Base-by-base conservation (phyloP, 2,329 filamentous ascomycete genomes). In the Beauveria australis region DNA sequence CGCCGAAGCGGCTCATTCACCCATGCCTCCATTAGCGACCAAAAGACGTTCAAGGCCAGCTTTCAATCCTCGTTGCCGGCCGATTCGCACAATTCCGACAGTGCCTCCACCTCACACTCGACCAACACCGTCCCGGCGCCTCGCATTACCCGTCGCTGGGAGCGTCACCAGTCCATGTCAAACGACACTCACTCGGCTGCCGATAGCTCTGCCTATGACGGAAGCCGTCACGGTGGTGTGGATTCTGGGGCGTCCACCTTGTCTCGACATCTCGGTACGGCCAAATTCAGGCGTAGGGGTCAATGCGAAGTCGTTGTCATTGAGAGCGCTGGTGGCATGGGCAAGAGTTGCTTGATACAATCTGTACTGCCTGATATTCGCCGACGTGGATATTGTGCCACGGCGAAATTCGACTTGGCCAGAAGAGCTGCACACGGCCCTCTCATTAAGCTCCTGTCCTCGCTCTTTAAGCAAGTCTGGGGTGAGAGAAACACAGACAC, bases 381-480 rank as follows among this genome's bases (percentile, higher is more conserved):
- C 54, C 78, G 81, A 51, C 79, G 81, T 62, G 85, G 85, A 3
- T 88, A 87, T 67, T 87, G 84, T 66, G 83, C 84, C 7, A 86
- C 83, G 37, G 81, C 85, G 46, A 88, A 88, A 67, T 88, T 88
- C 62, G 85, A 88, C 66, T 82, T 80, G 0, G 81, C 84, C 0
- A 77, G 81, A 65, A 80, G 80, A 65, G 82, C 78, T 9, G 82
- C 85, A 3, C 88, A 86, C 68, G 84, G 84, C 1, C 85, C 85
- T 4, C 72, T 88, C 44, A 76, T 88, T 28, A 86, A 83, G 70
- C 72, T 88, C n/a, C 71, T 88, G 12, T 87, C 84, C 12, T 87
- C 83, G 22, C 73, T 88, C 18, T 87, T 88, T 71, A 84, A 84
- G 66, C 85, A 88, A 68, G 82, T 87, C 3, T 88, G 84, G 77